Evolutionary conservation across 2,329 filamentous ascomycete genomes (phyloP), one percentile per base, ranked within the genome.

Genomic region (Calycina marina): DNA sequence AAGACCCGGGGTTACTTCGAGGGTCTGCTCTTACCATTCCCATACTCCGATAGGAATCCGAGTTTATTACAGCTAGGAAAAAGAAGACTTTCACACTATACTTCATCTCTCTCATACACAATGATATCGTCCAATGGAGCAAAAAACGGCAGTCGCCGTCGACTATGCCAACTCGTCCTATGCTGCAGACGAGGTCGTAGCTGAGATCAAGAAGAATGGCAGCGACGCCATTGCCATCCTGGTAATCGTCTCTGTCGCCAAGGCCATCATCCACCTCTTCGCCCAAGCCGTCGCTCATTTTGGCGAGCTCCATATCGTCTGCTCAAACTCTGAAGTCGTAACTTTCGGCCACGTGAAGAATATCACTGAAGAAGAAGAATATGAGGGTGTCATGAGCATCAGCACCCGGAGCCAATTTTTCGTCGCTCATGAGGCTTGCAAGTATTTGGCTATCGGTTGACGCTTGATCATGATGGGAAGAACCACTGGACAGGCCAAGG

Each of bases 401-500:
- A 81, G 80, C 42, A 68, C 79, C 18, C 61, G 60, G 25, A 75
- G 75, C 8, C 64, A 83, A 57, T 83, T 83, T 63, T 83, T 84
- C 54, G 77, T 84, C 35, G 78, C 76, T 14, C 74, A 81, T 57
- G 72, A 79, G 36, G 79, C 72, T 6, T 80, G 79, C 57, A 75
- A 76, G 59, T 61, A 81, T 57, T 66, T 81, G 43, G 66, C 74
- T 50, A 61, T 70, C 32, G 75, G 78, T 36, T 80, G 80, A 14
- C 67, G 79, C 27, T 66, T 86, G 45, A 77, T 85, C 55, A 62
- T 85, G 42, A 84, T 80, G 72, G 71, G 67, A 17, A 77, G 69
- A 37, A 82, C 82, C 54, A 77, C 76, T 1, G 56, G 77, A 52
- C 56, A 77, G 60, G 77, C 57, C 36, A 67, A 72, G 52, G 75